A percentile compares a stretch with the other conserved stretches of the same genome.
Evolutionary conservation across 2,329 filamentous ascomycete genomes (phyloP).

Genomic region (Aspergillus spinulosporus): DNA sequence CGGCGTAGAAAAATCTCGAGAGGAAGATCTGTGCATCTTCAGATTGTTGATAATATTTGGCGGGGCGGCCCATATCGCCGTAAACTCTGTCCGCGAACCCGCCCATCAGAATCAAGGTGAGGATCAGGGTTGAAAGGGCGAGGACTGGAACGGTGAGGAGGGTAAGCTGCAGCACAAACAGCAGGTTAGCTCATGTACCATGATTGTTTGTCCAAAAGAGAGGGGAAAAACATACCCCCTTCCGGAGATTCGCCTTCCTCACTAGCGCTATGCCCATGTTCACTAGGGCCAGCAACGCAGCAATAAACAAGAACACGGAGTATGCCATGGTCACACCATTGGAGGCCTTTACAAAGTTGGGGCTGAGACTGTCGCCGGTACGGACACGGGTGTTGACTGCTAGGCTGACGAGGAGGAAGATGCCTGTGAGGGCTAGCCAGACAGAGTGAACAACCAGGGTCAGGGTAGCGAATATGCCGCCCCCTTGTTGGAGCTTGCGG

Average conservation of each 20-base stretch:
- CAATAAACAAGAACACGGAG: slow-evolving; percentile 15
- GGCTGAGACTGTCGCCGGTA: neutral
- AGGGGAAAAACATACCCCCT: slow-evolving; percentile 13
- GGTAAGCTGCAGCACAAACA: neutral
- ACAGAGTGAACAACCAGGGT: slow-evolving; percentile 10
- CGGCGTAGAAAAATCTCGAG: slow-evolving; percentile 14
- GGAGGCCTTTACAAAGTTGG: too few relatives aligned
- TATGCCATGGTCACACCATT: slow-evolving; percentile 3
- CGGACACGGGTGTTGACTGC: slow-evolving; percentile 9
- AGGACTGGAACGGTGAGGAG: slow-evolving; percentile 9
- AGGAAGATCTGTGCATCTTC: slow-evolving; percentile 14
- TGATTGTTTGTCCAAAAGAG: neutral
- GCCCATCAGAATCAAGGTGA: slow-evolving; percentile 12
- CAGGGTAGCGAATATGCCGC: neutral
- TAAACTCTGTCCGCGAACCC: slow-evolving; percentile 5
- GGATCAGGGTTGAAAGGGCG: slow-evolving; percentile 7
- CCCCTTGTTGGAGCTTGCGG: slow-evolving; percentile 14
- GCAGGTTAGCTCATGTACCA: neutral
- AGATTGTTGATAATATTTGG: neutral
- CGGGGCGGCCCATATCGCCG: too few relatives aligned
- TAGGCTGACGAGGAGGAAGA: slow-evolving; percentile 15
- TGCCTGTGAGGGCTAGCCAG: slow-evolving; percentile 10
- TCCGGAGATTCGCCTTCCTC: slow-evolving; percentile 2
- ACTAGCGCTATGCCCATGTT: slow-evolving; percentile 15
- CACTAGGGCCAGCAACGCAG: slow-evolving; percentile 10